These are phyloP conservation scores for Hylodesmum podocarpum DNA, from an alignment of 306 rosid species.

Conservation along the genomic window DNA sequence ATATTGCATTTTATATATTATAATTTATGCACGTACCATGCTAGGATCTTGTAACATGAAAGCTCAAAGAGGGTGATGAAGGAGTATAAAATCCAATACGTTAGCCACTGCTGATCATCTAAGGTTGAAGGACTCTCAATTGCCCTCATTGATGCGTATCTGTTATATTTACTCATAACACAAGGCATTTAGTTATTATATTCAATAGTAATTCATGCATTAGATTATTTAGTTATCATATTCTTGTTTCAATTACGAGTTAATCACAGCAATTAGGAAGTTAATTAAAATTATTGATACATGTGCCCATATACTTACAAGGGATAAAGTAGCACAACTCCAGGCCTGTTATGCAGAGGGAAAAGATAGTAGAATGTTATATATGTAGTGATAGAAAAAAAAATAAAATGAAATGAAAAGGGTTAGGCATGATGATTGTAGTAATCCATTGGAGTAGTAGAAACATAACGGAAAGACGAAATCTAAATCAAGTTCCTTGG, in stretches of 20 bases:
- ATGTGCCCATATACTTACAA: slow-evolving; percentile 55
- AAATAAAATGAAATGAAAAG: no score
- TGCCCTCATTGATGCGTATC: slow-evolving; percentile 74
- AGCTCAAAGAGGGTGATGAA: slow-evolving; percentile 69
- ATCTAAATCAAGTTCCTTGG: background rate
- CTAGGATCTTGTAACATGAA: slow-evolving; percentile 52
- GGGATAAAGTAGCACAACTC: slow-evolving; percentile 75
- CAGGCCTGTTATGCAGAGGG: slow-evolving; percentile 60
- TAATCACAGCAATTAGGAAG: background rate
- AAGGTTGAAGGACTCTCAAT: slow-evolving; percentile 75
- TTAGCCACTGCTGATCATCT: slow-evolving; percentile 86
- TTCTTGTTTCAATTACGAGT: background rate
- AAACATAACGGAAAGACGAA: background rate
- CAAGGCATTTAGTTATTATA: background rate
- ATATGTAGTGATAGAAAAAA: background rate
- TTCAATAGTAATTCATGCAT: slow-evolving; percentile 1
- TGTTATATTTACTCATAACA: slow-evolving; percentile 24
- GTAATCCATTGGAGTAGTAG: background rate
- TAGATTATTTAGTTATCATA: background rate
- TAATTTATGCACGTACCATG: slow-evolving; percentile 45
- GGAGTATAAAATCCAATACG: slow-evolving; percentile 79
- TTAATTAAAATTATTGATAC: background rate
- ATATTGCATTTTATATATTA: background rate
- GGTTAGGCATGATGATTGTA: background rate
- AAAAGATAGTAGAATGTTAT: background rate